Evolutionary conservation across 2,329 filamentous ascomycete genomes (phyloP), one percentile per base, ranked within the genome.

Genomic region (Zymoseptoria ardabiliae): DNA sequence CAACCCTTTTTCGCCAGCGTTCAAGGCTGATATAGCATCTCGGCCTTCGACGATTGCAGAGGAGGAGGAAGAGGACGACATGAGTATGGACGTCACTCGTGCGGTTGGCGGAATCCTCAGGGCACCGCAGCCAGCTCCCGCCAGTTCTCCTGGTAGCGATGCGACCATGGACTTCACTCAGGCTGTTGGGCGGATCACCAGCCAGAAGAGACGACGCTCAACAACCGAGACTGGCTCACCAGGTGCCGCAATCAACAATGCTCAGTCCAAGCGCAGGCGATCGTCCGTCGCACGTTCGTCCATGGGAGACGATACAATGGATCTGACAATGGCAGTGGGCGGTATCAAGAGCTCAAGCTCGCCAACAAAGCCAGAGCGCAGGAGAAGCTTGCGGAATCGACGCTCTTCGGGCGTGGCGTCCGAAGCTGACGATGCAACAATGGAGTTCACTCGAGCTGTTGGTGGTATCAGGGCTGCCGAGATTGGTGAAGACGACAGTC

Each of bases 41-140:
- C 64, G 62, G 30, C 68, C 70, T 45, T 60, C 66, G 4, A 67
- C 65, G 4, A 66, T 67, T 21, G 63, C 62, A 23, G 72, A 73
- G 60, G 75, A 78, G 55, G 69, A 79, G 22, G 71, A 76, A 4
- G 79, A 81, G 11, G 78, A 78, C 11, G 90, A 92, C 48, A 86
- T 95, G 80, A 94, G 90, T 21, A 97, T 97, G 93, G 93, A 97
- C 67, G 90, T 97, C 7, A 97, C 93, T 1, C 85, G 84, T 57
- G 90, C 85, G 8, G 79, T 96, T 56, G 93, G 93, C 8, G 84
- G 87, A 2, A 97, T 97, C 57, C 74, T 96, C 20, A 76, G 81
- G 4, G 79, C 74, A 30, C 57, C 65, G 50, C 52, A 52, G 41
- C 54, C 63, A 68, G 54, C 70, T 64, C 66, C 66, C 3, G 70